phyloP scores from a whole-genome alignment of 2,329 filamentous ascomycete species.

The Ilyonectria destructans region DNA sequence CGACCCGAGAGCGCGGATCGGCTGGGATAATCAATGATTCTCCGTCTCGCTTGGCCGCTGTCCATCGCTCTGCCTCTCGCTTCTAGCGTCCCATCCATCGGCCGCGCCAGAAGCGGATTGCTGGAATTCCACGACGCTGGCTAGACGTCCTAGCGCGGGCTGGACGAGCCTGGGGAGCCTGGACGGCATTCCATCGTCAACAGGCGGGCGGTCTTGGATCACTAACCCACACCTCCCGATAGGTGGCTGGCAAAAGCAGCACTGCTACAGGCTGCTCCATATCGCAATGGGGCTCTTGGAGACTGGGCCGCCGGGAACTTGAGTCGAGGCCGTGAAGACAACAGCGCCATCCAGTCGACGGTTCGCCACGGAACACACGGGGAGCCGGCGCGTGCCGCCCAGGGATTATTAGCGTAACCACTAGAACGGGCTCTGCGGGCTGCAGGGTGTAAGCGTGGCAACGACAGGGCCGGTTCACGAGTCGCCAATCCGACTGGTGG shows the following conservation, averaged over 20 bases:
- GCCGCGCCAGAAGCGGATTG: background rate
- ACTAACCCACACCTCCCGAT: background rate
- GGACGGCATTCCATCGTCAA: too few relatives aligned
- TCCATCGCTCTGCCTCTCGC: background rate
- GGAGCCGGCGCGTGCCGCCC: constrained; percentile 8
- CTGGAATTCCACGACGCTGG: background rate
- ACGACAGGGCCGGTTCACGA: background rate
- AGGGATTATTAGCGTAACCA: constrained; percentile 11
- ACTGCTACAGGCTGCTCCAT: too few relatives aligned
- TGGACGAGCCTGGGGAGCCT: background rate
- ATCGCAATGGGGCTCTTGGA: too few relatives aligned
- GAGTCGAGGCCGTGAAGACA: background rate
- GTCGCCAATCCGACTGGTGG: background rate
- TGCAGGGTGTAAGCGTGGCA: background rate
- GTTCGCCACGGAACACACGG: background rate
- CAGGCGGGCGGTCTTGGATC: too few relatives aligned
- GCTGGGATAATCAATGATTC: background rate
- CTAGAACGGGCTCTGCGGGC: background rate
- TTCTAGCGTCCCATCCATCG: background rate
- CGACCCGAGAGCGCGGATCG: background rate
- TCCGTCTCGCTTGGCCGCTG: background rate
- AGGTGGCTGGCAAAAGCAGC: background rate
- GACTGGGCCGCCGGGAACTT: background rate
- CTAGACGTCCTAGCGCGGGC: background rate
- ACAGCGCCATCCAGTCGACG: background rate